Percentiles rank a stretch among this genome's conserved stretches.
phyloP scores from a whole-genome alignment of 1,284 basidiomycete genomes.

The Pholiota adiposa region DNA sequence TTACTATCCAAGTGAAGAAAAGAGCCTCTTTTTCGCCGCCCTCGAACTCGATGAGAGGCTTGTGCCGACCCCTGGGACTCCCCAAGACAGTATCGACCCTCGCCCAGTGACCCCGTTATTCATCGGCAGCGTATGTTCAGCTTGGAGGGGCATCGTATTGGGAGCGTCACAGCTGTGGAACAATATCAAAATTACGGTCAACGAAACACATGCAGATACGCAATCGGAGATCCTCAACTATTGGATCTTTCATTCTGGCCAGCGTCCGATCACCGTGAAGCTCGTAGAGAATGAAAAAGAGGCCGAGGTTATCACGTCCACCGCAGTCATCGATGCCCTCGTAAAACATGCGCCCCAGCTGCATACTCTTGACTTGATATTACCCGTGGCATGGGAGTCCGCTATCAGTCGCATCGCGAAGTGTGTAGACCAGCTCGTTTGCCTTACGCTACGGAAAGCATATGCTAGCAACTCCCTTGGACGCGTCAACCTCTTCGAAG shows the following conservation, averaged over 20 bases:
- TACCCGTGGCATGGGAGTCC: conserved; percentile 15
- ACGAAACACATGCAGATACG: conserved; percentile 10
- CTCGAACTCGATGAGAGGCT: not conserved
- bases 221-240: conserved; percentile 19
- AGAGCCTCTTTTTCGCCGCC: not conserved
- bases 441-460: conserved; percentile 16
- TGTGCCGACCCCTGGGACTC: conserved; percentile 7
- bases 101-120: conserved; percentile 22
- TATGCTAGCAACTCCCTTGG: conserved; percentile 13
- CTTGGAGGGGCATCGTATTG: conserved; percentile 18
- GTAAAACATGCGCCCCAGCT: conserved; percentile 13
- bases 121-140: conserved; percentile 20
- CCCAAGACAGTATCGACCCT: too few species aligned
- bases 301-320: conserved; percentile 14
- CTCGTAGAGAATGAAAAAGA: conserved; percentile 18
- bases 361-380: not conserved
- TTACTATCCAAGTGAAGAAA: not conserved
- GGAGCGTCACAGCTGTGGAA: conserved; percentile 21
- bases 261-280: conserved; percentile 16
- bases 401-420: conserved; percentile 15
- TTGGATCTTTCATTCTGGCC: conserved; percentile 19
- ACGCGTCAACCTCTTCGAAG: conserved; percentile 16
- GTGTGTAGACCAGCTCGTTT: conserved; percentile 14
- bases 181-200: conserved; percentile 16
- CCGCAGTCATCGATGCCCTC: conserved; percentile 19